Conservation (phyloP, 2,329 filamentous ascomycete species). For the Fusarium luffae region DNA sequence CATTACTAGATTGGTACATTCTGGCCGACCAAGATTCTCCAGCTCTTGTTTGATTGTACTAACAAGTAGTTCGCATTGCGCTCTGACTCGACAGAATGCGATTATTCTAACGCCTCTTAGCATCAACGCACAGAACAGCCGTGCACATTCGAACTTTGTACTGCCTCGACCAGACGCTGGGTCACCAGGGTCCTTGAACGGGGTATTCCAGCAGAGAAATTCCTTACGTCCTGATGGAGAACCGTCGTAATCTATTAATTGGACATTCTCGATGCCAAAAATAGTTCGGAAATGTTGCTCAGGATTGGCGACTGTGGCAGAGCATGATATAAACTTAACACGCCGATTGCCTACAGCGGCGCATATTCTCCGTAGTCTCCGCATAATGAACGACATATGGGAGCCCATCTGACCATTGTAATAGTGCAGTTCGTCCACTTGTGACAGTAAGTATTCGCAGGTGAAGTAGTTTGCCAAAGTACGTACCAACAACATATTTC, state of each 20-base stretch:
- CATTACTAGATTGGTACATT: conserved; percentile 86
- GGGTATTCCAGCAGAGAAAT: conserved; percentile 98
- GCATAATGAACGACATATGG: conserved; percentile 95
- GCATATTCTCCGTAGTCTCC: conserved; percentile 86
- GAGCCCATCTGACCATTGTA: conserved; percentile 96
- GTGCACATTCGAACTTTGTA: conserved; percentile 85
- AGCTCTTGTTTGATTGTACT: conserved; percentile 84
- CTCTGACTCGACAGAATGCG: conserved; percentile 88
- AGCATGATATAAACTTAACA: conserved; percentile 94
- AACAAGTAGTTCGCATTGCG: conserved; percentile 87
- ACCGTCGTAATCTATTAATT: conserved; percentile 88
- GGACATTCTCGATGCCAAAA: conserved; percentile 87
- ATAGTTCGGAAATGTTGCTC: conserved; percentile 91
- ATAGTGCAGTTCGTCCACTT: conserved; percentile 88
- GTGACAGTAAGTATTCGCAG: conserved; percentile 6
- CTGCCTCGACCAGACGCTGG: conserved; percentile 87
- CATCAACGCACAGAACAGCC: conserved; percentile 89
- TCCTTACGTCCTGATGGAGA: conserved; percentile 92
- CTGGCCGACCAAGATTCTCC: conserved; percentile 74
- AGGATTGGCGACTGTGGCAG: conserved; percentile 94
- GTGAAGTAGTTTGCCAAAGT: background rate
- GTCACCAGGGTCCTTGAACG: conserved; percentile 89
- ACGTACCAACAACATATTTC: conserved; percentile 80
- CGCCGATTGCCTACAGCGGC: conserved; percentile 87
- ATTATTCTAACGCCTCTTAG: conserved; percentile 90